phyloP scores from a whole-genome alignment of 345 rosid genomes.

The Angophora floribunda region DNA sequence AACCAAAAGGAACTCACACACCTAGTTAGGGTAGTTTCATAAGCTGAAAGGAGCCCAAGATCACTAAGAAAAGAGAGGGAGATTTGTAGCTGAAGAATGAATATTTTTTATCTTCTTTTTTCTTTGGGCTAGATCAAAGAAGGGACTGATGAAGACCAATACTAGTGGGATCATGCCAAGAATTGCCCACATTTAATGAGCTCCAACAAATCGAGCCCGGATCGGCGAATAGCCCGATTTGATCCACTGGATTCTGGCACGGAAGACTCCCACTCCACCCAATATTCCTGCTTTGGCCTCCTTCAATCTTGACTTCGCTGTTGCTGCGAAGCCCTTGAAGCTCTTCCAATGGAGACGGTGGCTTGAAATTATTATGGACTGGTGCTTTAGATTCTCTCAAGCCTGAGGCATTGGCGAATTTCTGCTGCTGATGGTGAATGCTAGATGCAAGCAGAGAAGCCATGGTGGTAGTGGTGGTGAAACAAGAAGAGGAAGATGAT shows the following conservation, averaged over 20 bases:
- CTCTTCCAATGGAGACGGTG: conserved; percentile 28
- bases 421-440: conserved; percentile 28
- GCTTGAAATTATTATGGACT: conserved; percentile 20
- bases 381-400: conserved; percentile 14
- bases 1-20: conserved; percentile 6
- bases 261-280: conserved; percentile 21
- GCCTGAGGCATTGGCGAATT: conserved; percentile 18
- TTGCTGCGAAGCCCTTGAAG: conserved; percentile 6
- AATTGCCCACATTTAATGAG: conserved; percentile 22
- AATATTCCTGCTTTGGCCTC: conserved; percentile 8
- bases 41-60: conserved; percentile 6
- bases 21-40: neutral
- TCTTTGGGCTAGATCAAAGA: conserved; percentile 43
- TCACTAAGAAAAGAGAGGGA: conserved; percentile 28
- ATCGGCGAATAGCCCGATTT: conserved; percentile 36
- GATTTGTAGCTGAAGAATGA: conserved; percentile 16
- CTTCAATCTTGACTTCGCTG: conserved; percentile 39
- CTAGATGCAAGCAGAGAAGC: conserved; percentile 45
- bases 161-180: conserved; percentile 70
- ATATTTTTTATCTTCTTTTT: neutral
- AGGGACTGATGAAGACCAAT: conserved; percentile 62
- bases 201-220: conserved; percentile 43
- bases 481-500: conserved; percentile 29
- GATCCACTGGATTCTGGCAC: conserved; percentile 33
- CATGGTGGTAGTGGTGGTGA: conserved; percentile 12